Evolutionary conservation across 176 grass and related monocot genomes (phyloP).

Genomic region (maize (Zea mays)): DNA sequence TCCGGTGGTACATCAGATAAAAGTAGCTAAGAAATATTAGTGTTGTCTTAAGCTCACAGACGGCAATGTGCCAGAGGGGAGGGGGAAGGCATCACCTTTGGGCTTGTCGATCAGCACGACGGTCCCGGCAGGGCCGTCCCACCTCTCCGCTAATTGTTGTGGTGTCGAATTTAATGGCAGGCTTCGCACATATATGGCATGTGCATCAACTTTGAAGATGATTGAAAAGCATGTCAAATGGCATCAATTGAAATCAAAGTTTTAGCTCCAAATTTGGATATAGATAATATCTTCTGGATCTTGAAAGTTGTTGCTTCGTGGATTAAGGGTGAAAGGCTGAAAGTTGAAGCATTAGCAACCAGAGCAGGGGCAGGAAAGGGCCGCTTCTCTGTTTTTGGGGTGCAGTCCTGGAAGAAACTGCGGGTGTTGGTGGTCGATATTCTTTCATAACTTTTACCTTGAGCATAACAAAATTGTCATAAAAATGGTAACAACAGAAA

Average conservation of each 20-base stretch:
- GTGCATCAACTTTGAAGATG: slow-evolving; percentile 58
- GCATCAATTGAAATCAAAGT: slow-evolving; percentile 5
- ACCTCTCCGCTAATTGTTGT: slow-evolving; percentile 80
- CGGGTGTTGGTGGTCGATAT: slow-evolving; percentile 42
- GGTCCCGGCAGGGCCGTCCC: slow-evolving; percentile 73
- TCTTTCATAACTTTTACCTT: slow-evolving; percentile 92
- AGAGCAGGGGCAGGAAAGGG: slow-evolving; percentile 40
- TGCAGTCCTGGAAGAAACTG: slow-evolving; percentile 48
- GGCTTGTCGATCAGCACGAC: slow-evolving; percentile 88
- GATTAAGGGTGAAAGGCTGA: slow-evolving; percentile 39
- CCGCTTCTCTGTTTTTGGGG: slow-evolving; percentile 61
- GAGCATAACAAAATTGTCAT: slow-evolving; percentile 44
- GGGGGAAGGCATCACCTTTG: slow-evolving; percentile 50
- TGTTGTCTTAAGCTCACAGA: too few species aligned
- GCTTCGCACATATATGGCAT: slow-evolving; percentile 80
- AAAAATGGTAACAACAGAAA: too few species aligned
- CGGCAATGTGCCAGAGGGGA: not conserved
- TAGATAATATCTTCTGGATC: slow-evolving; percentile 70
- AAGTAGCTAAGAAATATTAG: too few species aligned
- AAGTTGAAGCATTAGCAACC: slow-evolving; percentile 52
- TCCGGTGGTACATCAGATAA: too few species aligned
- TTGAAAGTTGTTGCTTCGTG: slow-evolving; percentile 64
- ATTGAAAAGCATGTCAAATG: slow-evolving; percentile 25
- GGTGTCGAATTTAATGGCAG: slow-evolving; percentile 69
- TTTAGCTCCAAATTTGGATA: not conserved